phyloP scores from a whole-genome alignment of 306 rosid species.

The Quercus engelmannii region DNA sequence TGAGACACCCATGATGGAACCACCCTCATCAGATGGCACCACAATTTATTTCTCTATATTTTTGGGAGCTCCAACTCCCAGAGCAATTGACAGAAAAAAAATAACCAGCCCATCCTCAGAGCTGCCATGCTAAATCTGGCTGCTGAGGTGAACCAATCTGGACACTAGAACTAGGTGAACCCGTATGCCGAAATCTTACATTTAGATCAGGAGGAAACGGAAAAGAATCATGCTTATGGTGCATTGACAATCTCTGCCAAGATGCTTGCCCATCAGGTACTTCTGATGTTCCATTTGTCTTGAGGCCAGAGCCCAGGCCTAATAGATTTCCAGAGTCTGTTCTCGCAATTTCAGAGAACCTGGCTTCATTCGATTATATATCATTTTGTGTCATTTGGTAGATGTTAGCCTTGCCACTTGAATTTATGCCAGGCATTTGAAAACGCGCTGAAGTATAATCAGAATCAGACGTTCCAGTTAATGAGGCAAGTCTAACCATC shows the following conservation, averaged over 20 bases:
- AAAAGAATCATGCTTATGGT: constrained; percentile 41
- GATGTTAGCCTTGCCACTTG: constrained; percentile 17
- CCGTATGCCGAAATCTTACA: constrained; percentile 34
- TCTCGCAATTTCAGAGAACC: constrained; percentile 28
- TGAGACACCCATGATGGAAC: no score
- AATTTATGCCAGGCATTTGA: constrained; percentile 32
- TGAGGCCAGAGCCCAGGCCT: constrained; percentile 29
- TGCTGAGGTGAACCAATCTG: constrained; percentile 51
- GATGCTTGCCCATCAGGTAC: constrained; percentile 42
- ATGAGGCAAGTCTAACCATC: constrained; percentile 49
- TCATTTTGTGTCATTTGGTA: constrained; percentile 19
- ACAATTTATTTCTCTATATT: neutral
- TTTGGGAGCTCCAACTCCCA: constrained; percentile 11
- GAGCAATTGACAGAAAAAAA: neutral
- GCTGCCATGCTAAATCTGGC: constrained; percentile 87
- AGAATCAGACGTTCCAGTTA: constrained; percentile 42
- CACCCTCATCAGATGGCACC: no score
- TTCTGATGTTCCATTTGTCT: constrained; percentile 26
- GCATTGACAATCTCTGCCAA: constrained; percentile 43
- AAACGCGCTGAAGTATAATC: constrained; percentile 20
- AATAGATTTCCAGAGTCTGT: constrained; percentile 33
- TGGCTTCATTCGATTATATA: constrained; percentile 28
- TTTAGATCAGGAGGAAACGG: constrained; percentile 41
- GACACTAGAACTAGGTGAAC: constrained; percentile 40
- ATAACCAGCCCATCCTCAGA: constrained; percentile 34